A percentile compares a stretch with the other conserved stretches of the same genome.
Evolutionary conservation across 257 asterid genomes (phyloP).

Genomic region (Capsicum rhomboideum): DNA sequence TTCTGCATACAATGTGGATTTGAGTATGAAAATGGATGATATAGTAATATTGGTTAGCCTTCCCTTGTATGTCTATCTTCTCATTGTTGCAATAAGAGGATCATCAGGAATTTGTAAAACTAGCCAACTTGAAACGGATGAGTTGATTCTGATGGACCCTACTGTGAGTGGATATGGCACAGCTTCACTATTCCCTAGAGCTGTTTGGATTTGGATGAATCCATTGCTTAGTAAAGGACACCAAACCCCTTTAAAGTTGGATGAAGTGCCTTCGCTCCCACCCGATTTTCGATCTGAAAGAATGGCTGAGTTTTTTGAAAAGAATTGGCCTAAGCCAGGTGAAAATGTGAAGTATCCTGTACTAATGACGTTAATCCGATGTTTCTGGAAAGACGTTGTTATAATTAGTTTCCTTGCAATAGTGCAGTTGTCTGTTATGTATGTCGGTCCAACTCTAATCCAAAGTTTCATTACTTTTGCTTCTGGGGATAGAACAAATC

Average conservation of each 20-base stretch:
- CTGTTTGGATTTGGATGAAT: slow-evolving; percentile 51
- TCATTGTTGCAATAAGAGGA: slow-evolving; percentile 24
- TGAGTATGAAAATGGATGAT: slow-evolving; percentile 29
- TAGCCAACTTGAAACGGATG: slow-evolving; percentile 4
- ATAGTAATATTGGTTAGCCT: slow-evolving; percentile 20
- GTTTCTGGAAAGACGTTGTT: slow-evolving; percentile 49
- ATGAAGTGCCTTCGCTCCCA: slow-evolving; percentile 53
- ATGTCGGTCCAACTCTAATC: slow-evolving; percentile 47
- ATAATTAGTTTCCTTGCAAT: slow-evolving; percentile 41
- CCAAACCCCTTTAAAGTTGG: slow-evolving; percentile 30
- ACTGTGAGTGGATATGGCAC: slow-evolving; percentile 41
- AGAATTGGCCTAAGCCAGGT: slow-evolving; percentile 43
- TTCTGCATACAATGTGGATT: background rate
- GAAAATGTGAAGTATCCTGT: slow-evolving; percentile 37
- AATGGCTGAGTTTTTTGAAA: slow-evolving; percentile 33
- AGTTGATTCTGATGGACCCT: slow-evolving; percentile 2
- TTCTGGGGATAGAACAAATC: slow-evolving; percentile 26
- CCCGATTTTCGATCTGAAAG: slow-evolving; percentile 28
- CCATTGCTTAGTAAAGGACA: slow-evolving; percentile 45
- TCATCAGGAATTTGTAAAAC: slow-evolving; percentile 18
- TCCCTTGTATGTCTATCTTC: slow-evolving; percentile 31
- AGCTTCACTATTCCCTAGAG: slow-evolving; percentile 45
- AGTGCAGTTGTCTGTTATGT: slow-evolving; percentile 35
- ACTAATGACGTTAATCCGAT: slow-evolving; percentile 25
- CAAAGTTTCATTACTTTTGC: slow-evolving; percentile 40